Conservation (phyloP, 208 protist genomes). For the Herpetomonas samuelpessoai region DNA sequence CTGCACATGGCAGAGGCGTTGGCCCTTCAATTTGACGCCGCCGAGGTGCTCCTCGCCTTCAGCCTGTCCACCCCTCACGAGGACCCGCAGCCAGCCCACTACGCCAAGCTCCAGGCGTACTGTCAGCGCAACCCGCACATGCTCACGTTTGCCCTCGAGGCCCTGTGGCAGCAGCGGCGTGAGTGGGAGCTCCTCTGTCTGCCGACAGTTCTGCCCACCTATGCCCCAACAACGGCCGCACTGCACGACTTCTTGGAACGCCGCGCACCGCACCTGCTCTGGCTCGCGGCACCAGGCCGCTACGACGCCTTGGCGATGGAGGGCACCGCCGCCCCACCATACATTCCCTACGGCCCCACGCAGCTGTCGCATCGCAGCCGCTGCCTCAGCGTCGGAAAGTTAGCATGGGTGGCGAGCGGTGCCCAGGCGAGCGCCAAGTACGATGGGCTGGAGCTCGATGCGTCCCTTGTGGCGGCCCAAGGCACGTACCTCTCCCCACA, state of each 20-base stretch:
- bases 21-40: conserved; percentile 56
- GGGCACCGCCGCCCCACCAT: conserved; percentile 21
- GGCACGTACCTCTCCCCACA: conserved; percentile 36
- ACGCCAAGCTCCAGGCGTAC: conserved; percentile 50
- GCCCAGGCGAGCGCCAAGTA: conserved; percentile 24
- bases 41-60: conserved; percentile 53
- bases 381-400: conserved; percentile 44
- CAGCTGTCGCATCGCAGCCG: conserved; percentile 49
- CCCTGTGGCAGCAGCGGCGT: conserved; percentile 42
- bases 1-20: conserved; percentile 50
- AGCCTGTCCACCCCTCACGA: conserved; percentile 48
- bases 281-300: conserved; percentile 51
- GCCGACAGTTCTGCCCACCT: conserved; percentile 35
- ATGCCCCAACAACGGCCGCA: conserved; percentile 20
- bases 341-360: conserved; percentile 52
- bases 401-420: conserved; percentile 56
- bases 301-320: conserved; percentile 59
- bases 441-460: conserved; percentile 40
- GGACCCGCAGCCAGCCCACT: conserved; percentile 36
- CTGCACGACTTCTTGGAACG: conserved; percentile 52
- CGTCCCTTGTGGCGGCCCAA: conserved; percentile 44
- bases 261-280: conserved; percentile 73
- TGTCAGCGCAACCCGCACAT: conserved; percentile 41
- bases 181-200: conserved; percentile 81
- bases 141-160: conserved; percentile 41